phyloP scores from a whole-genome alignment of 192 early-diverging fungal species.

The Coemansia erecta region DNA sequence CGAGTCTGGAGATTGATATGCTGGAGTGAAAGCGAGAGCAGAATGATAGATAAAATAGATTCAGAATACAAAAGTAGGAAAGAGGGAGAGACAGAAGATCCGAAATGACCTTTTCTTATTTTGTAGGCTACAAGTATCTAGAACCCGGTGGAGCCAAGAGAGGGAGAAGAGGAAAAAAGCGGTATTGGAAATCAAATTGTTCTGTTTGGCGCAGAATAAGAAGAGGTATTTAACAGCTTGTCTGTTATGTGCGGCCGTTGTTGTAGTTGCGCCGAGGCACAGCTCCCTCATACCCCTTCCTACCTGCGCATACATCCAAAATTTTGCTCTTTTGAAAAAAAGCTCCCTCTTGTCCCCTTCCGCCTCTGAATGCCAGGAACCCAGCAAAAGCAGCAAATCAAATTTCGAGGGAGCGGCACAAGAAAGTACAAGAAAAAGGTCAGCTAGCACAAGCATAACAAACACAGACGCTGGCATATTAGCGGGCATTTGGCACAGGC shows the following conservation, averaged over 20 bases:
- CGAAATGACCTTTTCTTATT: conserved; percentile 1
- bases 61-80: conserved; percentile 1
- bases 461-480: not conserved
- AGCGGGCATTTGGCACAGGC: not conserved
- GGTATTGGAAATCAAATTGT: conserved; percentile 53
- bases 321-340: conserved; percentile 10
- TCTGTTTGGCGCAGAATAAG: conserved; percentile 45
- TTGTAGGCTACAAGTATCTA: conserved; percentile 11
- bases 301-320: conserved; percentile 12
- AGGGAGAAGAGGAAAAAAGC: conserved; percentile 24
- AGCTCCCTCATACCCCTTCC: conserved; percentile 18
- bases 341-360: conserved; percentile 4
- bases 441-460: not conserved
- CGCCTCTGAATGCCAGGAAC: conserved; percentile 6
- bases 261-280: conserved; percentile 18
- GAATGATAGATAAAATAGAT: conserved; percentile 7
- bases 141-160: conserved; percentile 22
- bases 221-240: conserved; percentile 50
- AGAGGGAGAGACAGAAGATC: conserved; percentile 6
- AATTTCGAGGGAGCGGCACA: conserved; percentile 5
- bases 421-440: not conserved
- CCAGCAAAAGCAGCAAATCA: not conserved
- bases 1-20: not conserved
- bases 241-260: conserved; percentile 36
- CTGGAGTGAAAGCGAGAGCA: not conserved